Conservation (phyloP, 139 green algal species). For the Haematococcus lacustris region DNA sequence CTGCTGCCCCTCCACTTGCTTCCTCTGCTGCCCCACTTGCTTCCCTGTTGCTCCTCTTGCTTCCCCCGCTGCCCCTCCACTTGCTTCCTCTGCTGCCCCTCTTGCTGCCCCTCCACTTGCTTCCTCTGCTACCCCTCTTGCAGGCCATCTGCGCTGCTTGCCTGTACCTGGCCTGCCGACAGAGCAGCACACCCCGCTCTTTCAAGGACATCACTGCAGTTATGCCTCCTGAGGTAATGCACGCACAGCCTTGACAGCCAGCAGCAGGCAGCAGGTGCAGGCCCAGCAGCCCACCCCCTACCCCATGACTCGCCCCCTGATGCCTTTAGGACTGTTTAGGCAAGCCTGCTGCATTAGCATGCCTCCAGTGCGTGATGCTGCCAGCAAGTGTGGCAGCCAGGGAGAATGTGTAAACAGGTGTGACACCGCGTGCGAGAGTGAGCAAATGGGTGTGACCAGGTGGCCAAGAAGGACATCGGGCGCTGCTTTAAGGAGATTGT, state of each 20-base stretch:
- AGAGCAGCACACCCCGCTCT: constrained; percentile 58
- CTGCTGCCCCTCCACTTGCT: no score
- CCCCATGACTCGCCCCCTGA: no score
- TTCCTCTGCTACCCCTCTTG: neutral
- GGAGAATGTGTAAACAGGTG: neutral
- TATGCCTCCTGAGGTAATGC: constrained; percentile 22
- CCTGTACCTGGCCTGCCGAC: constrained; percentile 78
- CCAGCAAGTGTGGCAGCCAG: neutral
- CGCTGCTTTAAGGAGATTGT: constrained; percentile 59
- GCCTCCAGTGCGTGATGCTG: neutral
- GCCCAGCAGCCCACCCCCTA: no score
- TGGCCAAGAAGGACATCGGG: constrained; percentile 69
- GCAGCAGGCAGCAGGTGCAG: no score
- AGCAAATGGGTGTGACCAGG: constrained; percentile 4
- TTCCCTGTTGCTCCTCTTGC: neutral
- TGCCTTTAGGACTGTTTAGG: no score
- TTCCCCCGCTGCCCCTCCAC: no score
- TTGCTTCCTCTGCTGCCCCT: no score
- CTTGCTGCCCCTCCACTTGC: neutral
- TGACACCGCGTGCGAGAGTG: neutral
- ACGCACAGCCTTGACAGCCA: neutral
- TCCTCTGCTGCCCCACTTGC: no score
- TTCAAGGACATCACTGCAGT: constrained; percentile 84
- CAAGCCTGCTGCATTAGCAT: no score
- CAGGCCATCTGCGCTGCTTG: constrained; percentile 76